Base-by-base conservation (phyloP, 2,329 filamentous ascomycete species). In the Westerdykella sp. region DNA sequence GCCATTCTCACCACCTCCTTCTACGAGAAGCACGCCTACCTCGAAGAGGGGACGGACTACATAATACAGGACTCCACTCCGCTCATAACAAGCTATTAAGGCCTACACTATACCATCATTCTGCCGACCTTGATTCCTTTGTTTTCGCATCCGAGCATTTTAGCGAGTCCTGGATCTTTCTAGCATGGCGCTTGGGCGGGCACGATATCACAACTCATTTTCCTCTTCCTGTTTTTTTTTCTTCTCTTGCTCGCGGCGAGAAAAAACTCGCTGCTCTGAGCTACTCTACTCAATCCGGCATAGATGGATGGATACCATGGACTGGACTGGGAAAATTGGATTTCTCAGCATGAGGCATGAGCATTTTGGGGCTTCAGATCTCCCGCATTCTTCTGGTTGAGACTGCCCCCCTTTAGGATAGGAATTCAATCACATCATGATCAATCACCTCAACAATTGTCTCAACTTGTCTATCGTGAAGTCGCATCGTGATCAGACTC, bases 1-100 rank as follows among this genome's bases (percentile, higher is more conserved):
- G 62, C 69, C 38, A 71, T 73, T 59, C 65, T 71, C 55, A 72
- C 69, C 32, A 70, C 70, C 46, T 59, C 60, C 45, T 71, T 68
- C 60, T 73, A 70, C 68, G 57, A 66, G 50, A 54, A 57, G 52
- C 37, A 47, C 25, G 51, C 62, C 52, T 67, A 62, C 46, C 51
- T 64, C 49, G 60, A 65, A 47, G 55, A 65, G 56, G 25, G 11
- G 25, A 6, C 32, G n/a, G 56, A 62, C 55, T 62, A 67, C 57
- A 55, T 55, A 43, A 57, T 71, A 58, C 59, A 70, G 56, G 67
- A 72, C 56, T 60, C 50, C 51, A 56, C 62, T 43, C 65, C 65
- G 57, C 57, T 68, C 57, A 66, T 67, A 50, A 54, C 65, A 59
- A 62, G 62, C 56, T 69, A 62, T 51, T 69, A 28, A 66, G 57